A percentile compares a stretch with the other conserved stretches of the same genome.
phyloP scores from a whole-genome alignment of 2,329 filamentous ascomycete species.

The Cladosporium oxysporum region DNA sequence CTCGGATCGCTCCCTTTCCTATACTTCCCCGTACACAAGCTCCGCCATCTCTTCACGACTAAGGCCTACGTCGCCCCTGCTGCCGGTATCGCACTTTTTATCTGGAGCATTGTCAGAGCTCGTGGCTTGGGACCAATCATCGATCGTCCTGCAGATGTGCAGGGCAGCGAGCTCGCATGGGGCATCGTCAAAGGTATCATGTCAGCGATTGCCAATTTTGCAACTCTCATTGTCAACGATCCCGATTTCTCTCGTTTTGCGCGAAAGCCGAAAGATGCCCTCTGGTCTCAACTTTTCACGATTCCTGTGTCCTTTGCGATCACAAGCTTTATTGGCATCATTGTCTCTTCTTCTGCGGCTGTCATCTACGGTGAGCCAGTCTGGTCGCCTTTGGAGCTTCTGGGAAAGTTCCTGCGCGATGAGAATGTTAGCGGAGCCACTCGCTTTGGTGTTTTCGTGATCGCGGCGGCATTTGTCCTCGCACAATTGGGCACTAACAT shows the following conservation, averaged over 20 bases:
- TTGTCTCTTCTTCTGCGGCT: slow-evolving; percentile 51
- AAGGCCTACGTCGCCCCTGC: slow-evolving; percentile 82
- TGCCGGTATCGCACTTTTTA: slow-evolving; percentile 82
- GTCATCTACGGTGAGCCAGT: slow-evolving; percentile 47
- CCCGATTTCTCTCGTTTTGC: slow-evolving; percentile 67
- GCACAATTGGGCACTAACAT: slow-evolving; percentile 53
- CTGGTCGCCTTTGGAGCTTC: slow-evolving; percentile 36
- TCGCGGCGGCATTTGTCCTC: slow-evolving; percentile 49
- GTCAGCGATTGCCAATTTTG: slow-evolving; percentile 87
- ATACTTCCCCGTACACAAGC: slow-evolving; percentile 86
- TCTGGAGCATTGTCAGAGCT: slow-evolving; percentile 81
- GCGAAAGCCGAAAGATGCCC: slow-evolving; percentile 69
- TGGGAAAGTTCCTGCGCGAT: slow-evolving; percentile 46
- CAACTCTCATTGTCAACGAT: slow-evolving; percentile 52
- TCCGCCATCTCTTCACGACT: slow-evolving; percentile 89
- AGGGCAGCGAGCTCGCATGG: slow-evolving; percentile 75
- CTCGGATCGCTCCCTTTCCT: slow-evolving; percentile 76
- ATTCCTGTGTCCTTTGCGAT: slow-evolving; percentile 55
- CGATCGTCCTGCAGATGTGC: slow-evolving; percentile 61
- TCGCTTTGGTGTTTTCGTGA: slow-evolving; percentile 53
- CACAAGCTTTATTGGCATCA: slow-evolving; percentile 69
- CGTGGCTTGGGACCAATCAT: slow-evolving; percentile 83
- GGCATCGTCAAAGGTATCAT: slow-evolving; percentile 82
- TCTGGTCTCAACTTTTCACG: slow-evolving; percentile 73
- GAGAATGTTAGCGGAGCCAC: slow-evolving; percentile 45